phyloP scores from a whole-genome alignment of 495 filamentous ascomycete genomes.

The Oleoguttula mirabilis region DNA sequence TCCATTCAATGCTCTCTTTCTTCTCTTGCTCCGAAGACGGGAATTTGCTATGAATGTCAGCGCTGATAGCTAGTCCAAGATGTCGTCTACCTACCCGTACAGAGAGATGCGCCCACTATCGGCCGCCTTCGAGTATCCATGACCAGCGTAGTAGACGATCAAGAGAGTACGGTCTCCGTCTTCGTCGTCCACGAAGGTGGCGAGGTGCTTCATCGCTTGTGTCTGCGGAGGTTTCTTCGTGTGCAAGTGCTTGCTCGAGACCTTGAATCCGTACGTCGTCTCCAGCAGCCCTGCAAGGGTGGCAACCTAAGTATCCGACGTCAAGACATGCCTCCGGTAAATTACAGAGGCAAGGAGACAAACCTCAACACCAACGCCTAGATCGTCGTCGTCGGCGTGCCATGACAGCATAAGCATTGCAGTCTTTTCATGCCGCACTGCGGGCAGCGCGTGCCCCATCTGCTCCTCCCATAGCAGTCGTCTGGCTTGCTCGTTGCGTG shows the following conservation, averaged over 20 bases:
- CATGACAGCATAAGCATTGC: not conserved
- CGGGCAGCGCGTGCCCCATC: not conserved
- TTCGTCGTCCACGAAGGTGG: conserved; percentile 9
- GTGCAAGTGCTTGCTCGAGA: not conserved
- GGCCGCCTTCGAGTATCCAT: conserved; percentile 11
- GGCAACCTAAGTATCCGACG: too few relatives aligned
- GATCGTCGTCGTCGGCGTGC: not conserved
- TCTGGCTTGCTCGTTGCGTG: too few relatives aligned
- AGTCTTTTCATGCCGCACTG: not conserved
- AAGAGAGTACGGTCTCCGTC: conserved; percentile 11
- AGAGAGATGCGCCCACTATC: not conserved
- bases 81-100: not conserved
- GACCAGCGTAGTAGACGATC: conserved; percentile 22
- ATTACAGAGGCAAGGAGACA: too few relatives aligned
- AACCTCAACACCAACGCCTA: not conserved
- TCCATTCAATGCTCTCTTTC: not conserved
- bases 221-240: not conserved
- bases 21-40: not conserved
- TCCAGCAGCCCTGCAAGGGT: too few relatives aligned
- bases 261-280: not conserved
- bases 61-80: not conserved
- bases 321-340: too few relatives aligned
- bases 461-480: not conserved
- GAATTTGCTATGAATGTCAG: not conserved
- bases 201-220: conserved; percentile 1